These are phyloP conservation scores for Dactylonectria estremocensis DNA, from an alignment of 2,329 filamentous ascomycete genomes.

Conservation along the genomic window DNA sequence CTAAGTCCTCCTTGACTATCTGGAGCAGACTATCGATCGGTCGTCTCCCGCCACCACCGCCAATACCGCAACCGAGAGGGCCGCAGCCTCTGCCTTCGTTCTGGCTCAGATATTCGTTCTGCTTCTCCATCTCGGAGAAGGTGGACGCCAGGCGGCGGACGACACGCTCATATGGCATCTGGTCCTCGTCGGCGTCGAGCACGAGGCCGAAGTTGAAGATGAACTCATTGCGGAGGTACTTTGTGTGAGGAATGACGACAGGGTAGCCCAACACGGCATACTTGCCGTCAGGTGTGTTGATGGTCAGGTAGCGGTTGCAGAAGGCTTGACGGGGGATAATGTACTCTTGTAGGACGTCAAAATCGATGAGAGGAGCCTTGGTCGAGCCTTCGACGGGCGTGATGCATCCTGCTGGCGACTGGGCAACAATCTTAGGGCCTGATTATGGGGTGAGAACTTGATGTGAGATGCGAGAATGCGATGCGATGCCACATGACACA, in stretches of 20 bases:
- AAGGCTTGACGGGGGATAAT: slow-evolving; percentile 96
- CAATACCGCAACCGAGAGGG: neutral
- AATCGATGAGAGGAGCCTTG: slow-evolving; percentile 80
- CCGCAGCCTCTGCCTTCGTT: slow-evolving; percentile 60
- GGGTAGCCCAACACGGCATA: slow-evolving; percentile 90
- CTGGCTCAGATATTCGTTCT: slow-evolving; percentile 85
- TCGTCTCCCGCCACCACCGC: slow-evolving; percentile 66
- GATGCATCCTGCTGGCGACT: slow-evolving; percentile 75
- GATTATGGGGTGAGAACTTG: neutral
- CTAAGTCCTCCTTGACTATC: slow-evolving; percentile 87
- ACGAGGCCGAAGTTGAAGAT: slow-evolving; percentile 98
- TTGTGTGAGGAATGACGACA: slow-evolving; percentile 85
- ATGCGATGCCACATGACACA: neutral
- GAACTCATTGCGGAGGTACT: slow-evolving; percentile 94
- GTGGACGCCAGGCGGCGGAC: slow-evolving; percentile 88
- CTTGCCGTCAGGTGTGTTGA: slow-evolving; percentile 78
- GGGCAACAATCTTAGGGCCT: slow-evolving; percentile 76
- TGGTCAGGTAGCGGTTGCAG: slow-evolving; percentile 90
- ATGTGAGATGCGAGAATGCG: neutral
- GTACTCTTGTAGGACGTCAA: slow-evolving; percentile 89
- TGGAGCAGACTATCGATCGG: slow-evolving; percentile 88
- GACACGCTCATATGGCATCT: slow-evolving; percentile 85
- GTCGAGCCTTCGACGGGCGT: slow-evolving; percentile 59
- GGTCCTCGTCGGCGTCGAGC: slow-evolving; percentile 76
- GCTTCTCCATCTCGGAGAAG: slow-evolving; percentile 92